A percentile compares a stretch with the other conserved stretches of the same genome.
Conservation (phyloP, 768 basidiomycete genomes). For the Tylopilus plumbeoviolaceoides region DNA sequence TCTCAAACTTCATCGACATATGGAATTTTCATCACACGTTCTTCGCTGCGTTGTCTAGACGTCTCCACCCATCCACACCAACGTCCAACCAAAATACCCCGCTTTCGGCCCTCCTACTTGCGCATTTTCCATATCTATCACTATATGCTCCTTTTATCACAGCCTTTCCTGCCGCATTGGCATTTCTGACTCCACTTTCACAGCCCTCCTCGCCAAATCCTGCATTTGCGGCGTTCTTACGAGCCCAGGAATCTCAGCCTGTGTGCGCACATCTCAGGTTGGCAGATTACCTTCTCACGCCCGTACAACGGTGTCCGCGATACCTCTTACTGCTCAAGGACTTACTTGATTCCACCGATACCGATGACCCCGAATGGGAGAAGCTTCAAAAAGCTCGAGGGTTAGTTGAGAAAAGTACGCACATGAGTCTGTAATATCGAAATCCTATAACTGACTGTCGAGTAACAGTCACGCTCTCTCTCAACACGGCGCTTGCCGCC, state of each 20-base stretch:
- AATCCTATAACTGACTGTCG: slow-evolving; percentile 6
- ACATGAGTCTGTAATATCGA: not conserved
- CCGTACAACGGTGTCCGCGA: slow-evolving; percentile 85
- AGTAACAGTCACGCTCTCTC: slow-evolving; percentile 61
- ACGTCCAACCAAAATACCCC: slow-evolving; percentile 33
- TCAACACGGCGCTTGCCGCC: slow-evolving; percentile 74
- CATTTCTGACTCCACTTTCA: slow-evolving; percentile 53
- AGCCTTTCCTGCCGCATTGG: slow-evolving; percentile 64
- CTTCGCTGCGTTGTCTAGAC: slow-evolving; percentile 53
- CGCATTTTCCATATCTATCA: slow-evolving; percentile 86
- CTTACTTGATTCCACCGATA: slow-evolving; percentile 61
- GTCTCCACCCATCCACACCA: slow-evolving; percentile 27
- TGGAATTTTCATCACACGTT: slow-evolving; percentile 85
- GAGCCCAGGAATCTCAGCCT: slow-evolving; percentile 61
- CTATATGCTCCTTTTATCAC: slow-evolving; percentile 84
- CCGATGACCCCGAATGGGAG: slow-evolving; percentile 62
- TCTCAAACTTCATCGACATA: slow-evolving; percentile 88
- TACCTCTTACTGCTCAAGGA: slow-evolving; percentile 84
- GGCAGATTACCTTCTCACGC: slow-evolving; percentile 80
- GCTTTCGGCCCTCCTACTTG: slow-evolving; percentile 58
- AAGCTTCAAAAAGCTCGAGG: slow-evolving; percentile 56
- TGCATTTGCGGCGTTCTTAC: slow-evolving; percentile 61
- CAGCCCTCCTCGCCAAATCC: slow-evolving; percentile 37
- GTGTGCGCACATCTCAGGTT: slow-evolving; percentile 72
- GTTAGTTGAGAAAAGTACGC: slow-evolving; percentile 72